These are phyloP conservation scores for Inosperma sp. DNA, from an alignment of 768 basidiomycete species.

Conservation along the genomic window DNA sequence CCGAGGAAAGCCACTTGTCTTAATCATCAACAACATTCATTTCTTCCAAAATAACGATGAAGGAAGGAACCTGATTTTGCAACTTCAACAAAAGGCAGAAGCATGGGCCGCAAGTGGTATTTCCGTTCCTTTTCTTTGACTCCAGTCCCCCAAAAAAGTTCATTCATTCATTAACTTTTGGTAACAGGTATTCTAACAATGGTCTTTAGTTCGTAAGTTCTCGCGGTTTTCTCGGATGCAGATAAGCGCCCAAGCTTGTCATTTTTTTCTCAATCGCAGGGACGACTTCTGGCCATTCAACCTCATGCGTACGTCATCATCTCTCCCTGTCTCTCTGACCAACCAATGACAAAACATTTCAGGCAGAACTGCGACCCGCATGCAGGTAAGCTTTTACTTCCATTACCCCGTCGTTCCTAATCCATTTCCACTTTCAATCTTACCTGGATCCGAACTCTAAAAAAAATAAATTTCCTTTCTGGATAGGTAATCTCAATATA, in stretches of 20 bases:
- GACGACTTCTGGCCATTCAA: constrained; percentile 85
- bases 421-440: too few relatives aligned
- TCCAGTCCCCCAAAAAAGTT: neutral
- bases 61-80: constrained; percentile 74
- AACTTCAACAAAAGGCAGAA: constrained; percentile 83
- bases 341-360: constrained; percentile 12
- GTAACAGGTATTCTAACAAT: constrained; percentile 64
- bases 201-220: constrained; percentile 67
- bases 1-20: constrained; percentile 64
- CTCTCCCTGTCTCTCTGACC: neutral
- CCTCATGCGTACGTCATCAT: constrained; percentile 49
- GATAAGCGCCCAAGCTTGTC: constrained; percentile 10
- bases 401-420: too few relatives aligned
- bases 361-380: constrained; percentile 69
- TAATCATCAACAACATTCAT: constrained; percentile 79
- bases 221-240: constrained; percentile 7
- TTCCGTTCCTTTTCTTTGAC: constrained; percentile 18
- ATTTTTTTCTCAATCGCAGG: constrained; percentile 43
- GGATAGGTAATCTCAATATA: constrained; percentile 62
- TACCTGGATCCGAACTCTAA: too few relatives aligned
- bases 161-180: neutral
- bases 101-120: constrained; percentile 77
- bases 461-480: too few relatives aligned
- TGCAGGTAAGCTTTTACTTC: constrained; percentile 49
- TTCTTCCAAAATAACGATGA: constrained; percentile 73